A percentile compares a stretch with the other conserved stretches of the same genome.
Evolutionary conservation across 305 asterid species (phyloP).

Genomic region (Ilex paraguariensis): DNA sequence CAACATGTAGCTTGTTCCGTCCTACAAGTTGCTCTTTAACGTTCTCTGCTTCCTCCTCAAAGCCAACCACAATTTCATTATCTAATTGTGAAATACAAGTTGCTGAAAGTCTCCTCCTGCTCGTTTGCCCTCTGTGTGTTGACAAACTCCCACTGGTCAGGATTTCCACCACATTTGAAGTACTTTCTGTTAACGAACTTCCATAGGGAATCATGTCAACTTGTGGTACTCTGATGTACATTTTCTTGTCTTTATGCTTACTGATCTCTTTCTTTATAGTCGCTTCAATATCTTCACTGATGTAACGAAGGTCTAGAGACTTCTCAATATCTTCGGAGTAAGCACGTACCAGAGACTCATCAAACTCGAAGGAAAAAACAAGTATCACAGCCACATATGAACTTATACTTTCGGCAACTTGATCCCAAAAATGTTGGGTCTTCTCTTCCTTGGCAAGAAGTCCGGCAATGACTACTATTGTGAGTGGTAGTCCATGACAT

Average conservation of each 20-base stretch:
- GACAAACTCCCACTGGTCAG: conserved; percentile 8
- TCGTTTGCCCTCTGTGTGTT: neutral
- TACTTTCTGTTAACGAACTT: no score
- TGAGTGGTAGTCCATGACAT: conserved; percentile 20
- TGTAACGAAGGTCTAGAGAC: no score
- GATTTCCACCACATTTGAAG: conserved; percentile 17
- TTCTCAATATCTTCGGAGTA: no score
- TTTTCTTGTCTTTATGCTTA: no score
- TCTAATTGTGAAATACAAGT: neutral
- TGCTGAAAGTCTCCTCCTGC: neutral
- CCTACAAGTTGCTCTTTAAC: neutral
- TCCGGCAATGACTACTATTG: conserved; percentile 17
- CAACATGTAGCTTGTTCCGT: neutral
- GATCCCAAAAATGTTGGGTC: no score
- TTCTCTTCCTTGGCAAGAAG: conserved; percentile 11
- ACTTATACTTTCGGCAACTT: conserved; percentile 8
- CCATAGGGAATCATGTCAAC: no score
- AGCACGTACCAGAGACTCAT: no score
- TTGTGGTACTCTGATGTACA: no score
- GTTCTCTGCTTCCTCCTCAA: neutral
- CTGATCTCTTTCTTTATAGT: no score
- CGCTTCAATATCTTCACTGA: no score
- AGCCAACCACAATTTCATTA: neutral
- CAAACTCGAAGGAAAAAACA: neutral
- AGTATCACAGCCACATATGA: neutral